Evolutionary conservation across 169 alveolate species (phyloP).

Genomic region (Eimeria acervulina): DNA sequence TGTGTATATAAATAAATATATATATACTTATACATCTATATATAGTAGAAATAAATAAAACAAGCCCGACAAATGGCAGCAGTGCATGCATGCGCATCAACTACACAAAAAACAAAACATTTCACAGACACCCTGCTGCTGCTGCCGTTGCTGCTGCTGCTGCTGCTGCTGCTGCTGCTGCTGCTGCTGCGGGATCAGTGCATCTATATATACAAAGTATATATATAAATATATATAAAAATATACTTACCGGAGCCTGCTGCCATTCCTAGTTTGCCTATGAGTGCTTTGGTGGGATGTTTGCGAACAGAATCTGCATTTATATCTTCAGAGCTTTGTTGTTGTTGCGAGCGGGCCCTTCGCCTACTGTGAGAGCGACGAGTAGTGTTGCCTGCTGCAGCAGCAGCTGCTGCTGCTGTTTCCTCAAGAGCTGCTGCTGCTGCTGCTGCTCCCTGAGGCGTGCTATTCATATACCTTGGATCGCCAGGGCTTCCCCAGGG

Average conservation of each 20-base stretch:
- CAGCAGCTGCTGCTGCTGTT: neutral
- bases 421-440: neutral
- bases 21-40: neutral
- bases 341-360: neutral
- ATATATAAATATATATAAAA: too few species aligned
- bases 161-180: too few species aligned
- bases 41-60: neutral
- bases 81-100: too few species aligned
- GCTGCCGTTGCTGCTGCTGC: too few species aligned
- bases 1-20: neutral
- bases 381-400: neutral
- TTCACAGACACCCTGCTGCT: too few species aligned
- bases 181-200: too few species aligned
- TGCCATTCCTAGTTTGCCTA: slow-evolving; percentile 46
- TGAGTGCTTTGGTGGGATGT: slow-evolving; percentile 17
- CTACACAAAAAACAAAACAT: too few species aligned
- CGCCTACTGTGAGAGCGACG: neutral
- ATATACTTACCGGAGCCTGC: neutral
- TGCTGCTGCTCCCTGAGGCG: slow-evolving; percentile 3
- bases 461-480: neutral
- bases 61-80: neutral
- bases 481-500: neutral
- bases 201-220: too few species aligned
- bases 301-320: neutral
- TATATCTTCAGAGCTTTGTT: neutral